phyloP scores from a whole-genome alignment of 106 monocot genomes.

The Vanilla planifolia region DNA sequence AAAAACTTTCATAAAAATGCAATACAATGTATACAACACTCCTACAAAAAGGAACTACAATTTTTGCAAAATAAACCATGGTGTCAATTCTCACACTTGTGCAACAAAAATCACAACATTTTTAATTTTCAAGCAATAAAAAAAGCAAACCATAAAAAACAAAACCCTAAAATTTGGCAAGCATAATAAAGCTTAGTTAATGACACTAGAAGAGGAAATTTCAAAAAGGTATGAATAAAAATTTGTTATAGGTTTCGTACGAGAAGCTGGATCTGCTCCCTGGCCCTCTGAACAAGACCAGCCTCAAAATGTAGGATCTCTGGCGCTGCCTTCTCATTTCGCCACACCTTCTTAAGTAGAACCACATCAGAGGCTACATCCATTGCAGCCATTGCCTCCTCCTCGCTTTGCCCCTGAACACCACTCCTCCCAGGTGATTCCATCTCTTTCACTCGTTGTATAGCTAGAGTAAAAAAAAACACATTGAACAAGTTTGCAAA shows the following conservation, averaged over 20 bases:
- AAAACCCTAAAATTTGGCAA: too few relatives aligned
- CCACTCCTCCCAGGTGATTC: neutral
- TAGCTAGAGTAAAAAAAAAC: too few relatives aligned
- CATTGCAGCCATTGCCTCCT: neutral
- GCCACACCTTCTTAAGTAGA: constrained; percentile 80
- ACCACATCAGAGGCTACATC: constrained; percentile 74
- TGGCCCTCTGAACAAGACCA: constrained; percentile 42
- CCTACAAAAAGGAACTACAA: too few relatives aligned
- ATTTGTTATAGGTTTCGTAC: constrained; percentile 15
- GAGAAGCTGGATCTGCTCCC: constrained; percentile 79
- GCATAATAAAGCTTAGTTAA: too few relatives aligned
- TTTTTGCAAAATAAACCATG: too few relatives aligned
- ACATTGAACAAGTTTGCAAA: too few relatives aligned
- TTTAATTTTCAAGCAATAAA: too few relatives aligned
- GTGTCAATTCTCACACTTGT: too few relatives aligned
- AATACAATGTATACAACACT: too few relatives aligned
- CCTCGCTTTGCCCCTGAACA: neutral
- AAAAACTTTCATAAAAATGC: too few relatives aligned
- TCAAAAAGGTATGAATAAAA: neutral
- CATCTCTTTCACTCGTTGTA: neutral
- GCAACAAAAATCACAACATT: too few relatives aligned
- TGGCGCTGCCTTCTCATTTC: constrained; percentile 90
- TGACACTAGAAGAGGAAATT: neutral
- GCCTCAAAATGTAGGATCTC: constrained; percentile 75
- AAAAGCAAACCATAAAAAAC: too few relatives aligned